Evolutionary conservation across 1,284 basidiomycete genomes (phyloP).

Genomic region (Meripilus lineatus): DNA sequence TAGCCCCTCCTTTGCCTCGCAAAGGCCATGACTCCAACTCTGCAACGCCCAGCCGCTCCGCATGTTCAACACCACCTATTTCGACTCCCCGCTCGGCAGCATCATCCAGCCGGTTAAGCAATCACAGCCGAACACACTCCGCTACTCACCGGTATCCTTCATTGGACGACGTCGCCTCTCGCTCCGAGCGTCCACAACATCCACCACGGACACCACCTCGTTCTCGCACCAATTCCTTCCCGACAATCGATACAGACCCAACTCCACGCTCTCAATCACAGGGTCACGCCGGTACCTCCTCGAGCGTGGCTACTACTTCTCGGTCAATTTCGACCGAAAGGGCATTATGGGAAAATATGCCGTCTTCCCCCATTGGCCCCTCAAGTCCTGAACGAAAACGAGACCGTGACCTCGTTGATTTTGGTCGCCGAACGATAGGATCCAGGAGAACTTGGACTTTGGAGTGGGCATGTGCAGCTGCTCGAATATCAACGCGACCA

Average conservation of each 20-base stretch:
- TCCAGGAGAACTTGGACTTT: slow-evolving; percentile 41
- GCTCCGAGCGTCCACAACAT: slow-evolving; percentile 20
- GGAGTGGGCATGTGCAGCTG: slow-evolving; percentile 71
- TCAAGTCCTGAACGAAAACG: slow-evolving; percentile 43
- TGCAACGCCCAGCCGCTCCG: slow-evolving; percentile 17
- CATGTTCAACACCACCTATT: neutral
- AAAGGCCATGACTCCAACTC: neutral
- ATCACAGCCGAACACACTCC: neutral
- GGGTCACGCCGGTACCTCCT: neutral
- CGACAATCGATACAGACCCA: slow-evolving; percentile 11
- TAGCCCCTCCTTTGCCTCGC: neutral
- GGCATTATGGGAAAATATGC: slow-evolving; percentile 64
- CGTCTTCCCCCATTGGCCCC: slow-evolving; percentile 56
- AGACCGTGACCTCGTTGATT: slow-evolving; percentile 41
- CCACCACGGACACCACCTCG: slow-evolving; percentile 1
- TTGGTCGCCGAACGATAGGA: slow-evolving; percentile 30
- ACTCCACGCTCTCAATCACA: slow-evolving; percentile 35
- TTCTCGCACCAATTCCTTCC: slow-evolving; percentile 10
- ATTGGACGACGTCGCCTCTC: slow-evolving; percentile 47
- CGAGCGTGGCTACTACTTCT: slow-evolving; percentile 30
- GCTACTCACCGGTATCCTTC: slow-evolving; percentile 7
- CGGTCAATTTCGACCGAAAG: no score
- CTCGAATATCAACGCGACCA: slow-evolving; percentile 28
- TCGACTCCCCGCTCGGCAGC: neutral
- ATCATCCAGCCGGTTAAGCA: neutral